Evolutionary conservation across 139 green algal genomes (phyloP), one percentile per base, ranked within the genome.

Genomic region (Micromonas commoda): DNA sequence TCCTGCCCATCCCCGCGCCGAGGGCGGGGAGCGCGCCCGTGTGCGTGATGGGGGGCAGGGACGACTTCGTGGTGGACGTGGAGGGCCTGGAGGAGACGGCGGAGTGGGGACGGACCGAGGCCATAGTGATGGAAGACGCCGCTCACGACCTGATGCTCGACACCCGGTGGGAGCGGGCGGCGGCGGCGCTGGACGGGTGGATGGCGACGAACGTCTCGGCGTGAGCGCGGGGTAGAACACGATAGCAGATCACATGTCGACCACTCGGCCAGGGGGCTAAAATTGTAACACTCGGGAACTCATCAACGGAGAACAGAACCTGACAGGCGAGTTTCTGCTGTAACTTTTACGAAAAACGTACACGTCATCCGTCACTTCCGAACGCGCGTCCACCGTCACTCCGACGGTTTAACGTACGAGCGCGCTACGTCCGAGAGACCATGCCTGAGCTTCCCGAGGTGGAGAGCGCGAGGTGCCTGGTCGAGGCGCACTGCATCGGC

Each of bases 81-180:
- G 63, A 77, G 24, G 82, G 82, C 0, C 51, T 82, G 0, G 34
- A 86, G 73, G 89, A 93, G 79, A 82, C 87, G 28, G 87, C 84
- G 21, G 52, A 61, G 33, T 75, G 37, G 37, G 52, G 33, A 20
- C 87, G 80, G 0, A 86, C 84, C 71, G 93, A 87, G 73, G 83
- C 82, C 4, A 61, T 89, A 3, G 68, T 93, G n/a, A 77, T 94
- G 54, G 35, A 68, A 1, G 37, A 76, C 23, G 82, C 90, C 63
- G 91, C 89, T 5, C 92, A 97, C 69, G 92, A 97, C 80, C 73
- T 89, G 31, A 97, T 97, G 92, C 85, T 97, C 63, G 91, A 96
- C 79, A 86, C 84, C 0, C 33, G 81, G 21, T 93, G 90, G 86
- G 66, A 85, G 72, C 28, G 70, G n/a, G 87, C 82, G 31, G 90